phyloP scores from a whole-genome alignment of 257 asterid genomes.

The Galeopsis tetrahit region DNA sequence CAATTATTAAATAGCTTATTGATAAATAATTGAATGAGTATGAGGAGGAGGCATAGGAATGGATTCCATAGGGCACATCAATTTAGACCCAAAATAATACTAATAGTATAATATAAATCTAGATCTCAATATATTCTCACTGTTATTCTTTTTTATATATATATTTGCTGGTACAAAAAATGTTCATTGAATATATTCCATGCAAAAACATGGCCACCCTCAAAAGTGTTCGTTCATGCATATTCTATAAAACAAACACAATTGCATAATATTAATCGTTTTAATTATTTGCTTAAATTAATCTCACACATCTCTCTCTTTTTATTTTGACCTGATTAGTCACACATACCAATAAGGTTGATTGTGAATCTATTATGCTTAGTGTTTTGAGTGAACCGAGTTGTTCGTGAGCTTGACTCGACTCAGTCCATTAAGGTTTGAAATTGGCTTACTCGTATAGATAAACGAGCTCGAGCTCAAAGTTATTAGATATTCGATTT shows the following conservation, averaged over 20 bases:
- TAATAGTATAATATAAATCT: neutral
- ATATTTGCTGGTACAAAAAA: neutral
- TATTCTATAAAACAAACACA: neutral
- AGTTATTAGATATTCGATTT: too few species aligned
- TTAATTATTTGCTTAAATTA: too few species aligned
- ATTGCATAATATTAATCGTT: neutral
- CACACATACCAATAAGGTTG: too few species aligned
- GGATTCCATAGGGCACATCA: slow-evolving; percentile 29
- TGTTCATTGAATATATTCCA: slow-evolving; percentile 35
- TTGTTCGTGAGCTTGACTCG: too few species aligned
- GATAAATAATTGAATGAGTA: slow-evolving; percentile 18
- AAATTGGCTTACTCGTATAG: too few species aligned
- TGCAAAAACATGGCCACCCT: neutral
- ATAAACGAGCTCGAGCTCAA: too few species aligned
- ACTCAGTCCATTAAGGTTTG: too few species aligned
- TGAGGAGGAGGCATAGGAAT: slow-evolving; percentile 26
- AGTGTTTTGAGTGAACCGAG: too few species aligned
- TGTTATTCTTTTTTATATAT: neutral
- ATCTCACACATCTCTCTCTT: too few species aligned
- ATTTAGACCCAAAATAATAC: neutral
- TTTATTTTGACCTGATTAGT: too few species aligned
- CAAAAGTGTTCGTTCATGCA: slow-evolving; percentile 15
- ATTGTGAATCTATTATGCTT: too few species aligned
- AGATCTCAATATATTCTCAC: neutral
- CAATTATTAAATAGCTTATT: neutral